Conservation (phyloP, 1,284 basidiomycete species). For the Chalciporus sp. region DNA sequence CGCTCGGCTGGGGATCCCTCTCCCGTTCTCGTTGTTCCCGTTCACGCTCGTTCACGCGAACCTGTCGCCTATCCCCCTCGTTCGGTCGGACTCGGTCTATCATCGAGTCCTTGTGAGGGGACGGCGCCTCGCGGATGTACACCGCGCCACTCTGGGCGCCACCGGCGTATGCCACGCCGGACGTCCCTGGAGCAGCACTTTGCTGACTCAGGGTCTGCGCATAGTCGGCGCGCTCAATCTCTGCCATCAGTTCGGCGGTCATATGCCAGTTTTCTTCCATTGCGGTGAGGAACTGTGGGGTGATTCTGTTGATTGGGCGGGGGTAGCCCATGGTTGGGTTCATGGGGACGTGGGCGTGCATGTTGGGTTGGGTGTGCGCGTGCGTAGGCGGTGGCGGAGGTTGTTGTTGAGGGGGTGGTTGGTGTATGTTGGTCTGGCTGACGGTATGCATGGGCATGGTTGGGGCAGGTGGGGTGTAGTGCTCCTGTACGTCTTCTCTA, state of each 20-base stretch:
- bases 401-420: conserved; percentile 11
- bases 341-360: conserved; percentile 31
- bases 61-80: conserved; percentile 46
- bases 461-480: conserved; percentile 35
- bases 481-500: conserved; percentile 34
- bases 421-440: conserved; percentile 32
- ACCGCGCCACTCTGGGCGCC: conserved; percentile 42
- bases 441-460: conserved; percentile 24
- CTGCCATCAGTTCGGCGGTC: conserved; percentile 67
- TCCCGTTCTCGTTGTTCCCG: conserved; percentile 42
- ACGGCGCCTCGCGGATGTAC: conserved; percentile 36
- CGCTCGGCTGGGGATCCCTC: conserved; percentile 46
- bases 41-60: conserved; percentile 34
- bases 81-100: conserved; percentile 56
- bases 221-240: conserved; percentile 63
- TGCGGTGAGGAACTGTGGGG: conserved; percentile 54
- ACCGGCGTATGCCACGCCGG: conserved; percentile 55
- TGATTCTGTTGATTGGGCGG: conserved; percentile 57
- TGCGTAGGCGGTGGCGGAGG: conserved; percentile 30
- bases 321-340: conserved; percentile 50
- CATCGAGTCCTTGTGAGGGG: conserved; percentile 53
- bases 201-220: conserved; percentile 40
- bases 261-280: conserved; percentile 63
- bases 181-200: conserved; percentile 42
- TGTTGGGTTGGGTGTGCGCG: conserved; percentile 37